These are phyloP conservation scores for Fusarium tricinctum DNA, from an alignment of 2,329 filamentous ascomycete species.

Conservation along the genomic window DNA sequence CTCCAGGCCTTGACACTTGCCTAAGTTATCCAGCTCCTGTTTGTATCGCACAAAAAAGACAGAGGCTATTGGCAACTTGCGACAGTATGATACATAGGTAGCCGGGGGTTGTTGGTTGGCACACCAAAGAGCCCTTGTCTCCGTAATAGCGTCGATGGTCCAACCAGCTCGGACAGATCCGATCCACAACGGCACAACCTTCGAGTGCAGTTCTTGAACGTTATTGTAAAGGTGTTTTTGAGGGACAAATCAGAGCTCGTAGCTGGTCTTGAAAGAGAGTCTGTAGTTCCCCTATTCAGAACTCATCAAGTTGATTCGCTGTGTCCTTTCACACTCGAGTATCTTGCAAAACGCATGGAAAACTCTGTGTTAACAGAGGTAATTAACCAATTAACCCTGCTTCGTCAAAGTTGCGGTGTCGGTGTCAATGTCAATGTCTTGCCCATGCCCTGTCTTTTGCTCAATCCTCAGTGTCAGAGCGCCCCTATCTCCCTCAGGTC, in stretches of 20 bases:
- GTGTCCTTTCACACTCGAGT: not conserved
- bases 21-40: slow-evolving; percentile 8
- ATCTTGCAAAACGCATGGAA: slow-evolving; percentile 4
- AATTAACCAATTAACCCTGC: slow-evolving; percentile 3
- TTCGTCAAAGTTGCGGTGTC: slow-evolving; percentile 39
- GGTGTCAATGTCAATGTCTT: slow-evolving; percentile 43
- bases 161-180: slow-evolving; percentile 42
- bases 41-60: slow-evolving; percentile 19
- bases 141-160: slow-evolving; percentile 34
- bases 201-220: slow-evolving; percentile 17
- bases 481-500: slow-evolving; percentile 41
- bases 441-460: slow-evolving; percentile 13
- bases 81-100: slow-evolving; percentile 19
- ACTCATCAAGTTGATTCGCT: slow-evolving; percentile 10
- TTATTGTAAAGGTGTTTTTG: slow-evolving; percentile 21
- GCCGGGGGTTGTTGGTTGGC: slow-evolving; percentile 30
- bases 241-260: slow-evolving; percentile 38
- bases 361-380: not conserved
- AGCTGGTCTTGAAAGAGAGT: not conserved
- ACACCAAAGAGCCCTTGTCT: slow-evolving; percentile 17
- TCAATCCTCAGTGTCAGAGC: slow-evolving; percentile 23
- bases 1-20: slow-evolving; percentile 27
- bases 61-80: slow-evolving; percentile 28
- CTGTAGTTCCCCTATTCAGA: slow-evolving; percentile 15
- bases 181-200: slow-evolving; percentile 37